phyloP scores from a whole-genome alignment of 257 asterid species.

The Solanum sejunctum region DNA sequence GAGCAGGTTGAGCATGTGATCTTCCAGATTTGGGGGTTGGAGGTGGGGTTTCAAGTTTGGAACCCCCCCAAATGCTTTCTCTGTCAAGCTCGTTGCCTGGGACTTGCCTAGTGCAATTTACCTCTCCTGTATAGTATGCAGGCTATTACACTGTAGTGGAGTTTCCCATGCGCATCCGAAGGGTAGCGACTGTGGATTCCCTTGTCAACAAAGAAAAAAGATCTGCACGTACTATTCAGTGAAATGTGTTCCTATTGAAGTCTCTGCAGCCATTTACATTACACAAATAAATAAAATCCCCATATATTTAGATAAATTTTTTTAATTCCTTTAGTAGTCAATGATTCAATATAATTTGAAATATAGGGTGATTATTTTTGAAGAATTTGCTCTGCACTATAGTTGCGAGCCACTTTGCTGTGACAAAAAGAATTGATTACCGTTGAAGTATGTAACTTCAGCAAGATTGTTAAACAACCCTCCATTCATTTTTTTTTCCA shows the following conservation, averaged over 20 bases:
- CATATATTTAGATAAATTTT: background rate
- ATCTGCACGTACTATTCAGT: background rate
- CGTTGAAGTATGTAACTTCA: background rate
- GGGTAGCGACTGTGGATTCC: background rate
- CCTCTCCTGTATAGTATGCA: background rate
- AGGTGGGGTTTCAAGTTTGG: background rate
- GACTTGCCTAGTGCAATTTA: background rate
- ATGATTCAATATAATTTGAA: background rate
- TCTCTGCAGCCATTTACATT: background rate
- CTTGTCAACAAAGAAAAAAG: background rate
- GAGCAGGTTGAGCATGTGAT: background rate
- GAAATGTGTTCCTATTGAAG: background rate
- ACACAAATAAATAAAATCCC: background rate
- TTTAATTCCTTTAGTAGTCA: background rate
- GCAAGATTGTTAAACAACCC: background rate
- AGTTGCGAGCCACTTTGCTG: background rate
- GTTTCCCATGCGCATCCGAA: background rate
- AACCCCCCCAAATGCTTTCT: background rate
- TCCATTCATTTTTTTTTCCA: background rate
- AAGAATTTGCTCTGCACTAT: background rate
- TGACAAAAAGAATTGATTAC: background rate
- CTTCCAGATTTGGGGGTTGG: background rate
- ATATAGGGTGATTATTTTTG: background rate
- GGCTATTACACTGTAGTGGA: background rate
- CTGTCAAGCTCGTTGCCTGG: background rate